Base-by-base conservation (phyloP, 805 yeast species). In the Saccharomycopsis amapae region DNA sequence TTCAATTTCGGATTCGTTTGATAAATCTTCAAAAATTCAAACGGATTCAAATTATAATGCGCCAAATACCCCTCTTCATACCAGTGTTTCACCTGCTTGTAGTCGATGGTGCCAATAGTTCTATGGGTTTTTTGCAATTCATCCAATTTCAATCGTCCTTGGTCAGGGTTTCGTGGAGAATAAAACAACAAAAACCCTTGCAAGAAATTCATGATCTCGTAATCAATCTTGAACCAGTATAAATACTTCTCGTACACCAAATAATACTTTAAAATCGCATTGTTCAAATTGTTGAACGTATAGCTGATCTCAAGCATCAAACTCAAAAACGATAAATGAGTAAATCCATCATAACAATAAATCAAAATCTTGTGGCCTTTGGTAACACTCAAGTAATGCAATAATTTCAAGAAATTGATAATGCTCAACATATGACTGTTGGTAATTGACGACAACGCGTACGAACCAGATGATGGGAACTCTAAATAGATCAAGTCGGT, bases 311-410 rank as follows among this genome's bases (percentile, higher is more conserved):
- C 50, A 80, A 55, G 55, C 74, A 89, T 48, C 86, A 76, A 38
- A 85, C 66, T 75, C 32, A 89, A 63, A 17, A 90, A 69, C 3
- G 95, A 79, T 44, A 89, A 83, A 58, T 88, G 96, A 0, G 96
- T 87, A 62, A 89, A 90, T 0, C 97, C 97, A 63, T 90, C 97
- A 2, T 85, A 76, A 57, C 96, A 87, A 59, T 79, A 82, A 5
- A 89, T 66, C 50, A 89, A 68, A 19, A 48, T 0, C 77, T 66
- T 4, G 75, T 70, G 44, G 66, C 61, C 5, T 54, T 53, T 26
- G 55, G 52, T 41, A 45, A 42, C 45, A 26, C 50, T 46, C 23
- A 66, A 32, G 60, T 64, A 63, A 50, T 78, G 79, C n/a, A 88
- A 64, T 36, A 83, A 63, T 58, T 82, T 85, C 62, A 93, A 78